Evolutionary conservation across 306 rosid genomes (phyloP).

Genomic region (Gleditsia sinensis): DNA sequence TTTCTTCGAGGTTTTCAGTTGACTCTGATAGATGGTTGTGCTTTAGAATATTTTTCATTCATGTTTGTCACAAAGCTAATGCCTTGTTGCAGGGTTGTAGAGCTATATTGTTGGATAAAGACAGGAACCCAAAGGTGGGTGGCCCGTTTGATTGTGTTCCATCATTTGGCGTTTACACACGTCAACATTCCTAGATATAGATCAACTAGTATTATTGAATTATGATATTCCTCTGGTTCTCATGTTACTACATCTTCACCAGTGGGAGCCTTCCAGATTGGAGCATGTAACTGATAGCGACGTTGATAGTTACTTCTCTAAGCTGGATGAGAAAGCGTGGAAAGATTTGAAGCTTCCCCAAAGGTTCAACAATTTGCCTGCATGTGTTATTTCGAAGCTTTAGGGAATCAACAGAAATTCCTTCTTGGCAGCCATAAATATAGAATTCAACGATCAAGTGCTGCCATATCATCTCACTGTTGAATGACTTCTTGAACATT

Average conservation of each 20-base stretch:
- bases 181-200: neutral
- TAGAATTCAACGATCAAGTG: neutral
- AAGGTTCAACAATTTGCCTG: constrained; percentile 71
- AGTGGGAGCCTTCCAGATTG: constrained; percentile 74
- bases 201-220: constrained; percentile 19
- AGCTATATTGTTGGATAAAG: constrained; percentile 88
- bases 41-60: constrained; percentile 22
- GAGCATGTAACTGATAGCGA: constrained; percentile 54
- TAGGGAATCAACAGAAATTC: constrained; percentile 30
- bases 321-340: constrained; percentile 71
- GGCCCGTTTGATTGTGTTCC: neutral
- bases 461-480: neutral
- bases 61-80: constrained; percentile 25
- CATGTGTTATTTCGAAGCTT: constrained; percentile 74
- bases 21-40: neutral
- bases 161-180: neutral
- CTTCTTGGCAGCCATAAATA: neutral
- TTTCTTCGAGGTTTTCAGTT: constrained; percentile 70
- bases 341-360: constrained; percentile 73
- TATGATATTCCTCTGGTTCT: constrained; percentile 15
- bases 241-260: constrained; percentile 19
- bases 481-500: neutral
- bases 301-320: constrained; percentile 57
- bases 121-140: constrained; percentile 86
- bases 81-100: constrained; percentile 79